Base-by-base conservation (phyloP, 306 rosid genomes). In the Medicago ruthenica region DNA sequence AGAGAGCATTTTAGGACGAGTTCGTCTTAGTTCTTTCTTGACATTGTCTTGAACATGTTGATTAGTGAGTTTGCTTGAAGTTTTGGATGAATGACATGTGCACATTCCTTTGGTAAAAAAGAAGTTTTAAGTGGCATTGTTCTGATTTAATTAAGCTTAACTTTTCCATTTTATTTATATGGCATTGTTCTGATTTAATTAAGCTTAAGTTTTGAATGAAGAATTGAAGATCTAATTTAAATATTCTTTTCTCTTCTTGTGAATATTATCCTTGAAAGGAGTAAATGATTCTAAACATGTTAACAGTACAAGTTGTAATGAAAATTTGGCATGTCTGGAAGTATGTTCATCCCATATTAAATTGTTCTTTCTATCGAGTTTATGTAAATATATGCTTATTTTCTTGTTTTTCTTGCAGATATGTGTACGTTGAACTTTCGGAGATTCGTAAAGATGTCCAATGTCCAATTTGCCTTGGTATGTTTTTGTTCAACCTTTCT, bases 381-480 rank as follows among this genome's bases (percentile, higher is more conserved):
- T 24, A 45, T 72, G 13, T 58, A 55, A 66, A 48, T 77, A 71
- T 44, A 59, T 77, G 74, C 67, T 70, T n/a, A 45, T 66, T 39
- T 57, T 81, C 36, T 75, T 73, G 72, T 76, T 82, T 67, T 75
- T 59, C 67, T 76, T 78, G 89, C 93, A 93, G 97, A 72, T 93
- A 70, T 78, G 76, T 89, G 77, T 67, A 58, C 60, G 89, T 90
- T 3, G 89, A 86, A 79, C 88, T 93, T 61, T 76, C 62, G 22
- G 91, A 87, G 53, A 78, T 93, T 74, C 96, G 97, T 1, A 93
- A 89, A 82, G 98, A 93, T 82, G 96, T 93, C 58, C 97, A 93
- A 73, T 93, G 98, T 82, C 98, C 98, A 66, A 93, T 93, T 85
- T 93, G 98, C 84, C 98, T 93, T 13, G 98, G 98, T 93, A 86